These are phyloP conservation scores for Penicillium occitanis DNA, from an alignment of 2,329 filamentous ascomycete species.

Conservation along the genomic window DNA sequence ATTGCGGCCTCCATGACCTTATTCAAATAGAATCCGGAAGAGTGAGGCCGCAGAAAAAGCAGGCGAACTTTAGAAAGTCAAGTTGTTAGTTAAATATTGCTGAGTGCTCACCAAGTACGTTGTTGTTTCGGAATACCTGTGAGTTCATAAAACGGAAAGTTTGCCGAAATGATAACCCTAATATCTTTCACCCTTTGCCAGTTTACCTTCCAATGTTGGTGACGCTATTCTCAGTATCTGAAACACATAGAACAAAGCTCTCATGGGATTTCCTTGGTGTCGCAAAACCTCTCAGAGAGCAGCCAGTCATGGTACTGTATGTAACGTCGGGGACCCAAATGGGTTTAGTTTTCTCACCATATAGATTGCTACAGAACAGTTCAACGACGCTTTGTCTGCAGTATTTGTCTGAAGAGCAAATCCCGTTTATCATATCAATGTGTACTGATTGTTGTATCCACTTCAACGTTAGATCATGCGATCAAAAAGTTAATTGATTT, in stretches of 20 bases:
- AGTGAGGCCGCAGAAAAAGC: too few relatives aligned
- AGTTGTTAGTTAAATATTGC: too few relatives aligned
- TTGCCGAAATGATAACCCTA: neutral
- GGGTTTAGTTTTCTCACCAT: neutral
- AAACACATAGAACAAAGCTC: neutral
- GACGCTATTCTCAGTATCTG: neutral
- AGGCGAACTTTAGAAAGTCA: too few relatives aligned
- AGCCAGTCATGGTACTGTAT: neutral
- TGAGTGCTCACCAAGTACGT: too few relatives aligned
- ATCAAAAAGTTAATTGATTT: neutral
- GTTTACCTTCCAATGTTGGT: too few relatives aligned
- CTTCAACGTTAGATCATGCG: neutral
- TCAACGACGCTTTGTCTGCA: neutral
- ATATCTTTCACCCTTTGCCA: neutral
- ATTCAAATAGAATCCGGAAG: too few relatives aligned
- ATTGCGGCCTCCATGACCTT: too few relatives aligned
- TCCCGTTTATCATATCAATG: neutral
- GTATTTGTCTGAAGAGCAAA: neutral
- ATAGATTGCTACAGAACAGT: neutral
- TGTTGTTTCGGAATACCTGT: too few relatives aligned
- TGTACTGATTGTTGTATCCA: neutral
- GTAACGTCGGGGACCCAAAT: neutral
- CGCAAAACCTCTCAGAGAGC: too few relatives aligned
- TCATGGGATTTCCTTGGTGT: neutral
- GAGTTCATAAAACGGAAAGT: neutral